Base-by-base conservation (phyloP, 257 asterid species). In the Nicotiana obtusifolia region DNA sequence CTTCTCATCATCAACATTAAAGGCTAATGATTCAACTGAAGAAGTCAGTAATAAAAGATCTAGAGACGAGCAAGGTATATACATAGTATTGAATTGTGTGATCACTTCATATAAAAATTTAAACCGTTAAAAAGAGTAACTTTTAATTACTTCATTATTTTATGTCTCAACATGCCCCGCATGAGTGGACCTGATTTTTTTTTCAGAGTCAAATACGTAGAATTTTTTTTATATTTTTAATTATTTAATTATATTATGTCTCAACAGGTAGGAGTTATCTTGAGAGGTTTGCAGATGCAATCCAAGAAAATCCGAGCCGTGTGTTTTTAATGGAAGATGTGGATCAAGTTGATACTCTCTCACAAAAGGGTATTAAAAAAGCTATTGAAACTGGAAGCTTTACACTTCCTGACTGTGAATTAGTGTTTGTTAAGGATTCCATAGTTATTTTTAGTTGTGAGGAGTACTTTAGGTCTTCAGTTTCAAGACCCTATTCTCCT, bases 251-350 rank as follows among this genome's bases (percentile, higher is more conserved):
- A 73, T 73, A 20, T 73, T 73, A 47, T 44, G 41, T 73, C 15
- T 47, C 61, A 16, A 73, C 24, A 73, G 79, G 61, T 0, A 80
- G 76, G 49, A 88, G 90, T 61, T 86, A 88, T 35, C 85, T 88
- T 0, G 96, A 90, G n/a, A 89, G 97, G 47, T 91, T 95, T 75
- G 64, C 82, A 35, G 92, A 90, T 7, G 92, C 90, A 5, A 87
- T 92, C 4, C 77, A 86, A 1, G 89, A 88, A 79, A 94, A 92
- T 83, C 94, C 97, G 1, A 89, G 91, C 30, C 88, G 97, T 1
- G 92, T 95, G 24, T 90, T 95, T 69, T 91, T 84, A 85, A 62
- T 94, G 68, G 97, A 92, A 81, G 97, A 91, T 84, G 77, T 84
- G 5, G 97, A 91, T 81, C 85, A 84, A 81, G 64, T 90, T 28